These are phyloP conservation scores for Cytospora leucostoma DNA, from an alignment of 2,329 filamentous ascomycete genomes.

Conservation along the genomic window DNA sequence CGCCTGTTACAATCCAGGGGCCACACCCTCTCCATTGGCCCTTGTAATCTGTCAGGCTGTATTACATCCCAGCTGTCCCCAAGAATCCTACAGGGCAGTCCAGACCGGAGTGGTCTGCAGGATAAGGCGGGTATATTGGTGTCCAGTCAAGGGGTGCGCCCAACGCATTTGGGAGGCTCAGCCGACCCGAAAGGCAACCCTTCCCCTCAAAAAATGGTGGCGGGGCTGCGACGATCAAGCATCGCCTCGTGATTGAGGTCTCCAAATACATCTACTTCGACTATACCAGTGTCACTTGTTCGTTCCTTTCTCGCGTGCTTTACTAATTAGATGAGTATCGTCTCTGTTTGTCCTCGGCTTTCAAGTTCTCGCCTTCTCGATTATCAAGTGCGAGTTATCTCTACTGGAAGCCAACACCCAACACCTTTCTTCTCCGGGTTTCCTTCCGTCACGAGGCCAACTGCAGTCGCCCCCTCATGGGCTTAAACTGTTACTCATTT, in stretches of 20 bases:
- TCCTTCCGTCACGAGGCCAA: slow-evolving; percentile 3
- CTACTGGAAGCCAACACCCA: background rate
- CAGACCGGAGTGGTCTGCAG: background rate
- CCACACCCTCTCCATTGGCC: background rate
- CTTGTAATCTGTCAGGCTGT: background rate
- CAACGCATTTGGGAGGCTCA: background rate
- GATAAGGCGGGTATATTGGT: background rate
- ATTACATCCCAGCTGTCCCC: background rate
- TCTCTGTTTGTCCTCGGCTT: background rate
- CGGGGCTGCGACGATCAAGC: slow-evolving; percentile 1
- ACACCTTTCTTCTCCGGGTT: background rate
- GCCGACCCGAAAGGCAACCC: background rate
- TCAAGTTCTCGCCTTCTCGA: background rate
- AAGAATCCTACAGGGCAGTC: background rate
- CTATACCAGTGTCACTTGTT: background rate
- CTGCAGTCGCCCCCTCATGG: background rate
- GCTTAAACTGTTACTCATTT: background rate
- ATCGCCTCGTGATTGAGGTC: background rate
- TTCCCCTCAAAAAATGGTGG: background rate
- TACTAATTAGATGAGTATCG: background rate
- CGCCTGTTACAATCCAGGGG: background rate
- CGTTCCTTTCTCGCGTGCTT: background rate
- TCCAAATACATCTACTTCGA: background rate
- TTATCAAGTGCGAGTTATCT: background rate
- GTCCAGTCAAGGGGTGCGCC: background rate